A percentile compares a stretch with the other conserved stretches of the same genome.
Evolutionary conservation across 495 filamentous ascomycete species (phyloP).

Genomic region (Tuber magnatum): DNA sequence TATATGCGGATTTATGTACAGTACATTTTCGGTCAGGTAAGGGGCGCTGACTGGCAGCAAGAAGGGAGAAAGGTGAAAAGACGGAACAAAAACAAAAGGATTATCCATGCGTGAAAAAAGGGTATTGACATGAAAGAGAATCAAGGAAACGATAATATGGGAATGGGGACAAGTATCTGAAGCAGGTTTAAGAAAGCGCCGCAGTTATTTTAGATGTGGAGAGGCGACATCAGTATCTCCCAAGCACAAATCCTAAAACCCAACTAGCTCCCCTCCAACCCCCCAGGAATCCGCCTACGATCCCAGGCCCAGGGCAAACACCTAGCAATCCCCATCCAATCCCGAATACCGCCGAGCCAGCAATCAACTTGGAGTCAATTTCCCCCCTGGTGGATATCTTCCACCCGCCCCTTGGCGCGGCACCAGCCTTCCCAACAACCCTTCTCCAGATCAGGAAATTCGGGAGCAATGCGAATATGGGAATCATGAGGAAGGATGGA

Average conservation of each 20-base stretch:
- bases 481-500: constrained; percentile 49
- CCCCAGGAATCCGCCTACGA: constrained; percentile 48
- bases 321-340: constrained; percentile 53
- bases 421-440: constrained; percentile 29
- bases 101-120: neutral
- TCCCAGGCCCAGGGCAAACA: constrained; percentile 53
- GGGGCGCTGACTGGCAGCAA: neutral
- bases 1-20: neutral
- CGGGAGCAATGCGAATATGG: constrained; percentile 48
- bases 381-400: constrained; percentile 48
- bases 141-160: neutral
- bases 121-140: neutral
- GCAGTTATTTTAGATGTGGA: neutral
- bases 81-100: neutral
- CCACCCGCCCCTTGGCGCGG: constrained; percentile 48
- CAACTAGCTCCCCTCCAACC: constrained; percentile 49
- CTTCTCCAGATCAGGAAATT: constrained; percentile 29
- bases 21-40: neutral
- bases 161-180: neutral
- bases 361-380: constrained; percentile 51
- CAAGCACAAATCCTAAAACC: constrained; percentile 48
- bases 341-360: constrained; percentile 50
- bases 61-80: neutral
- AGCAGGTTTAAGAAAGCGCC: neutral
- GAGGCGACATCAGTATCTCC: neutral